Conservation (phyloP, 2,329 filamentous ascomycete genomes). For the Cladosporium cucumerinum region DNA sequence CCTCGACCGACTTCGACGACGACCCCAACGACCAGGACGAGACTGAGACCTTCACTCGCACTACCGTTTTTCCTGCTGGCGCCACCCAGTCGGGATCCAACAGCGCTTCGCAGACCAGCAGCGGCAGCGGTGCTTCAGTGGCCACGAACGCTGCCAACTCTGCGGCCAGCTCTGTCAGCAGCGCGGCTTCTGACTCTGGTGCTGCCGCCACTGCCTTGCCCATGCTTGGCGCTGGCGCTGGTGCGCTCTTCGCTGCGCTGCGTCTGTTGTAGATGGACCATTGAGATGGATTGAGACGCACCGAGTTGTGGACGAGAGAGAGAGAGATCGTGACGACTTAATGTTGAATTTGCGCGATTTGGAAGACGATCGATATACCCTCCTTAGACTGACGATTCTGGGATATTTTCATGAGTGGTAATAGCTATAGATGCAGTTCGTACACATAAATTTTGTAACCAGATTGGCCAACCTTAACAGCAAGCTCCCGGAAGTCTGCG, state of each 20-base stretch:
- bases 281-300: not conserved
- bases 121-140: not conserved
- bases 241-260: not conserved
- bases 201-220: conserved; percentile 10
- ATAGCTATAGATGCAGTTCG: not conserved
- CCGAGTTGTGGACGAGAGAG: not conserved
- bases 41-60: conserved; percentile 1
- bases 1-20: conserved; percentile 15
- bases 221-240: conserved; percentile 12
- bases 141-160: not conserved
- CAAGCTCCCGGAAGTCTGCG: not conserved
- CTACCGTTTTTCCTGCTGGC: conserved; percentile 7
- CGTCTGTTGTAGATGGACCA: not conserved
- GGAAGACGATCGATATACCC: not conserved
- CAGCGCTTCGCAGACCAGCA: not conserved
- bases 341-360: not conserved
- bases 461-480: not conserved
- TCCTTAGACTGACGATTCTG: not conserved
- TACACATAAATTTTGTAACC: not conserved
- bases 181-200: conserved; percentile 1
- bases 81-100: not conserved
- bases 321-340: not conserved
- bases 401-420: not conserved
- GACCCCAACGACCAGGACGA: conserved; percentile 7
- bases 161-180: not conserved